Evolutionary conservation across 2,329 filamentous ascomycete genomes (phyloP), one percentile per base, ranked within the genome.

Genomic region (Dothideomycetes sp.): DNA sequence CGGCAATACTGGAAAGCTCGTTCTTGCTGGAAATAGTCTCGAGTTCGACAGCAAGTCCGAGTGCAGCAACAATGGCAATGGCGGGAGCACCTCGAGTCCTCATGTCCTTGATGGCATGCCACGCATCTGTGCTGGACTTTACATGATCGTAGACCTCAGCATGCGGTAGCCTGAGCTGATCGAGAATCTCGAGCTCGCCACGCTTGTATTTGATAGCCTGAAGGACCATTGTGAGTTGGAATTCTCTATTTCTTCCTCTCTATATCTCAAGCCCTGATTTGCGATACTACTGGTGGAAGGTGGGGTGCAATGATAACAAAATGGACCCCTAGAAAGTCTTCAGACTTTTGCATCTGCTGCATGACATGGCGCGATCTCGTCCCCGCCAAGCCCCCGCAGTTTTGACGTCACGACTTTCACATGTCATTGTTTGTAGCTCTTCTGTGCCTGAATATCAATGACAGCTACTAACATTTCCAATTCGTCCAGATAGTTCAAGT

Each of bases 21-120:
- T 50, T 49, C 16, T 47, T 31, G 3, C 47, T 36, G 5, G 50
- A 39, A 43, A 72, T 71, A 5, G 74, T 73, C 37, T 77, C 68
- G 7, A 96, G 64, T 59, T 96, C 89, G 7, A 94, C 84, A 1
- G 87, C 88, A 27, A 95, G 74, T 2, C 84, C 81, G 24, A 98
- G 73, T 15, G 84, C 84, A 16, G 91, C 91, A n/a, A 98, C 91
- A 48, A 98, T 96, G 33, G 91, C 91, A 59, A 98, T 98, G 34
- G 91, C 91, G 1, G 91, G 91, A 4, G 91, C 91, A 31, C 85
- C 82, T 38, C 77, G 69, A 40, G 68, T 85, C 52, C 84, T 77
- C 84, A 91, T 91, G 12, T 81, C 73, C 51, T 77, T 79, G 63
- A 91, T 91, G 52, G 81, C 84, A 57, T 86, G 79, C 64, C 85